Base-by-base conservation (phyloP, 2,329 filamentous ascomycete species). In the Zalaria obscura region DNA sequence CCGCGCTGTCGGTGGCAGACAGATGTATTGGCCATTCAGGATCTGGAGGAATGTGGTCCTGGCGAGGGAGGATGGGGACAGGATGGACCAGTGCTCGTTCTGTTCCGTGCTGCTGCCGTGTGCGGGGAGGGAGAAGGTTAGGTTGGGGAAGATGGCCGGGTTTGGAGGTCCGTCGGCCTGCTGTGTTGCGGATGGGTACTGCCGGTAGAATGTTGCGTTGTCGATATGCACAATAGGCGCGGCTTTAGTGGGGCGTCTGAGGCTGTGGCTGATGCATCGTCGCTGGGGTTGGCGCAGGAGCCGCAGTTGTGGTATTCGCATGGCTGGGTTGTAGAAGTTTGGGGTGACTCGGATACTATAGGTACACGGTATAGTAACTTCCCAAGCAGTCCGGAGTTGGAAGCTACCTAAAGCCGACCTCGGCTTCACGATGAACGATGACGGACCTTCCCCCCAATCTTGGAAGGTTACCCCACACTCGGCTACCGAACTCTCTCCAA, bases 11-110 rank as follows among this genome's bases (percentile, higher is more conserved):
- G 87, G 80, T 4, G 89, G 89, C 5, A 83, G 66, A 56, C 78
- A 83, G 28, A 94, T 65, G 49, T 88, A 72, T 44, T 80, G 73
- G 5, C 88, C 89, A 28, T 78, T 71, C 6, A 96, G 67, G 18
- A 89, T 66, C 45, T 93, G 76, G 3, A 96, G 69, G 43, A 98
- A 79, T 0, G 82, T 82, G 1, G 87, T 93, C 57, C 89, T 84
- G 1, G 83, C 83, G 1, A 79, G 74, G 1, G 82, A 74, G 0
- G 83, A 87, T 0, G 85, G 78, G 0, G 86, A 87, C 26, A 96
- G 69, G 33, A 98, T 69, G 33, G 84, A 83, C 88, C 88, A 96
- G 25, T 44, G 34, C n/a, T 44, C 38, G 25, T 39, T 28, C 5
- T 25, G 38, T 4, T 27, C 27, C 8, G 38, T 27, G 37, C 54